Evolutionary conservation across 2,329 filamentous ascomycete species (phyloP), one percentile per base, ranked within the genome.

Genomic region (Clarireedia paspali): DNA sequence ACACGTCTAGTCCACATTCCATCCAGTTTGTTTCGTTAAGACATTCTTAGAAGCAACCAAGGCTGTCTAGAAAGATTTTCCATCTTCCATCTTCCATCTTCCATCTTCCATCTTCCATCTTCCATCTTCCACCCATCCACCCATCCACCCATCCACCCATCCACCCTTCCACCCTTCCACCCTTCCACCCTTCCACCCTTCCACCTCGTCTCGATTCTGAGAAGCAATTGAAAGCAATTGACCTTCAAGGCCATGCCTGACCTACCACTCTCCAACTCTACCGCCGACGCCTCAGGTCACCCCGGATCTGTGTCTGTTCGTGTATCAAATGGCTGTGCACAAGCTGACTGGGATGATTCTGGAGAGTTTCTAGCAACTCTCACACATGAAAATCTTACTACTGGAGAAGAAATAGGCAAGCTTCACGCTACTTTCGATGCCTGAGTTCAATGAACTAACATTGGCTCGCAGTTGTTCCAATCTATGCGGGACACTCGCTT

Each of bases 371-470:
- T 47, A 17, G 54, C 54, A 47, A 47, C 34, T 27, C 54, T 56
- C 34, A 39, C 5, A 7, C 20, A 56, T 26, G 48, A 53, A 20
- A 39, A 56, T 27, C 15, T 30, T 15, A 36, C 50, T 9, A 47
- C 54, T 34, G 23, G 42, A 15, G 40, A 56, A 56, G 30, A 47
- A 4, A 36, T 24, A 36, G 50, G 54, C 47, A 26, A 14, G 47
- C 40, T 26, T 47, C 44, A 15, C 6, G 6, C 12, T 15, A 15
- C 10, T 14, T 27, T 23, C 14, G 10, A 15, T 47, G 10, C 10
- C 5, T 4, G 17, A 50, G 24, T 14, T 14, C 5, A 27, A 4
- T 30, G 4, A 24, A 15, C 54, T 51, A 34, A 46, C 9, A 40
- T 23, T 14, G 7, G 12, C 14, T 23, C 10, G 46, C 30, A 56